These are phyloP conservation scores for Clitopilus hobsonii DNA, from an alignment of 768 basidiomycete species.

Conservation along the genomic window DNA sequence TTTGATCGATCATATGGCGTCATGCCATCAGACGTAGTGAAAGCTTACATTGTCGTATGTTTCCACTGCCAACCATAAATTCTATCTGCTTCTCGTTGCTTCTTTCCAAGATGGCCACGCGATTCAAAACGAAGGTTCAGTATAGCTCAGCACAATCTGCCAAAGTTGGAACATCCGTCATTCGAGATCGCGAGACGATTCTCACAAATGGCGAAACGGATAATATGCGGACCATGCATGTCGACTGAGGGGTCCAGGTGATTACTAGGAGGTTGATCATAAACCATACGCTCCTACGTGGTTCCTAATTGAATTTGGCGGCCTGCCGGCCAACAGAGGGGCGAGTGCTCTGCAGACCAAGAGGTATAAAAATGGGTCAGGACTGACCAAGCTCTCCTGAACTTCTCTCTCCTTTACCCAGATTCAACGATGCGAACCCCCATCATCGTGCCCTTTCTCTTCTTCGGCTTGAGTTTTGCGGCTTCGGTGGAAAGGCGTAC, in stretches of 20 bases:
- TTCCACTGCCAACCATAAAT: background rate
- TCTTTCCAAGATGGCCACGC: background rate
- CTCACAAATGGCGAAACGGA: constrained; percentile 16
- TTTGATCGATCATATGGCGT: constrained; percentile 1
- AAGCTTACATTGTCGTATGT: background rate
- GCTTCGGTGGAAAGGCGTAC: constrained; percentile 11
- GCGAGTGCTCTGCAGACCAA: background rate
- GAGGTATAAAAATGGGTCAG: background rate
- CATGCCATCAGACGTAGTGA: background rate
- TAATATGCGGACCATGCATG: constrained; percentile 16
- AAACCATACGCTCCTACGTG: no score
- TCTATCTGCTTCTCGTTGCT: background rate
- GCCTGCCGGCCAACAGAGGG: no score
- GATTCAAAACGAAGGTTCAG: background rate
- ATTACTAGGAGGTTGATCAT: no score
- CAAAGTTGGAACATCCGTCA: background rate
- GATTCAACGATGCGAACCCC: background rate
- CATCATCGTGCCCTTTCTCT: constrained; percentile 12
- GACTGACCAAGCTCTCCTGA: no score
- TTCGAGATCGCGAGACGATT: constrained; percentile 5
- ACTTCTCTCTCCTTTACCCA: background rate
- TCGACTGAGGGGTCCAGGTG: constrained; percentile 9
- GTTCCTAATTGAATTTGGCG: no score
- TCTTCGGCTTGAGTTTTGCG: constrained; percentile 16
- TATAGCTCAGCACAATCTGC: background rate